Evolutionary conservation across 23 red algal genomes (phyloP), one percentile per base, ranked within the genome.

Genomic region (Gracilaria vermiculophylla): DNA sequence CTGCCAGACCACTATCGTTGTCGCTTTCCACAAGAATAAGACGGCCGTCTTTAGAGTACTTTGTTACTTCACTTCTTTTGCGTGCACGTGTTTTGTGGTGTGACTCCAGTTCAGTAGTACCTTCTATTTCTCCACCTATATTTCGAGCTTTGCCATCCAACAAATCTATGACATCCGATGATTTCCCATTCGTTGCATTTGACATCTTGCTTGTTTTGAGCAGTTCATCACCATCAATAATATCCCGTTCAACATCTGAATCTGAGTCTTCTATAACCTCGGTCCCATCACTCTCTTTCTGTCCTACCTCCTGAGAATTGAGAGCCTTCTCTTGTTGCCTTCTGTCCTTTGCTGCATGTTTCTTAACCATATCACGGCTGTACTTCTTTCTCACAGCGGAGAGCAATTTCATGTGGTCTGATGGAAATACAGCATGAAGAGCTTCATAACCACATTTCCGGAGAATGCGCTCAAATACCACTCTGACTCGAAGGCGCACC

Each of bases 1-100:
- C 62, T 45, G 69, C 90, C 31, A 69, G 55, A 13, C 81, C 90
- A 66, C 81, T 86, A 21, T 80, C 81, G 37, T 74, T 50, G 52
- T 81, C 92, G 56, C 84, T 83, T 57, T 95, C 93, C 31, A 83
- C 75, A 82, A 95, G 74, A 34, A 95, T 95, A n/a, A 85, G 78
- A 8, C 78, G 76, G 7, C 93, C 93, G 50, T 95, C 93, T 53
- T 85, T 66, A 7, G 74, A 60, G 39, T 90, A 78, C 50, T 91
- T 80, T 44, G 78, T 60, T 10, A 52, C 72, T 48, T 76, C 78
- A 27, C 70, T 75, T 43, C 29, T 29, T 43, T 44, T 52, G 43
- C 41, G 17, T 5, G 23, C 25, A 32, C 49, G 32, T 42, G 17
- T 54, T 20, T 69, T 67, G 4, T 27, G 61, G 27, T 21, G 43